Percentiles rank a stretch among this genome's conserved stretches.
Evolutionary conservation across 2,329 filamentous ascomycete species (phyloP).

Genomic region (Cladosporium sp.): DNA sequence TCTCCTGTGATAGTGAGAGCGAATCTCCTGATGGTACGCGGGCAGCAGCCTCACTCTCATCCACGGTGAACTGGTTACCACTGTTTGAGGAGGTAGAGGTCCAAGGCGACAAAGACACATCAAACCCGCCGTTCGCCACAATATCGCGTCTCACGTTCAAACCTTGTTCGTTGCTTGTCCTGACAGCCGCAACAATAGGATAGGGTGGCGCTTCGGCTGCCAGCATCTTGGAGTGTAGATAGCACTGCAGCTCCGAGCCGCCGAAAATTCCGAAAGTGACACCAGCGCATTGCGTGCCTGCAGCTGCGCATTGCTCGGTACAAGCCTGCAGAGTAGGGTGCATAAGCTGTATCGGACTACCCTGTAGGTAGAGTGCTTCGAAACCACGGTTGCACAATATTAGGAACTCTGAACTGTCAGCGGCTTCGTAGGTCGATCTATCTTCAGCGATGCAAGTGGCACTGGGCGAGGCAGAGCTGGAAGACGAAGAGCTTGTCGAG

Average conservation of each 20-base stretch:
- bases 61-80: not conserved
- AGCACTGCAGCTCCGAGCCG: not conserved
- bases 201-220: not conserved
- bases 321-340: not conserved
- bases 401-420: not conserved
- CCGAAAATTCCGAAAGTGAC: not conserved
- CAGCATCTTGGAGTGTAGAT: slow-evolving; percentile 1
- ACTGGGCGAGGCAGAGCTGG: not conserved
- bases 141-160: not conserved
- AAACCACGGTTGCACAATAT: not conserved
- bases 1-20: not conserved
- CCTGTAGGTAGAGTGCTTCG: not conserved
- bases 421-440: not conserved
- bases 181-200: not conserved
- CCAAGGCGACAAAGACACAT: slow-evolving; percentile 6
- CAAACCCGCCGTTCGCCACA: slow-evolving; percentile 1
- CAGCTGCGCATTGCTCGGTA: slow-evolving; percentile 1
- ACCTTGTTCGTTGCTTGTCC: not conserved
- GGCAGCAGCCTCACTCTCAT: not conserved
- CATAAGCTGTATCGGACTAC: not conserved
- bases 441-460: slow-evolving; percentile 1
- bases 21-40: not conserved
- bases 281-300: slow-evolving; percentile 5
- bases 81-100: not conserved
- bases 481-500: not conserved